A percentile compares a stretch with the other conserved stretches of the same genome.
Conservation (phyloP, 371 early-diverging fungal genomes). For the Saksenaea vasiformis region DNA sequence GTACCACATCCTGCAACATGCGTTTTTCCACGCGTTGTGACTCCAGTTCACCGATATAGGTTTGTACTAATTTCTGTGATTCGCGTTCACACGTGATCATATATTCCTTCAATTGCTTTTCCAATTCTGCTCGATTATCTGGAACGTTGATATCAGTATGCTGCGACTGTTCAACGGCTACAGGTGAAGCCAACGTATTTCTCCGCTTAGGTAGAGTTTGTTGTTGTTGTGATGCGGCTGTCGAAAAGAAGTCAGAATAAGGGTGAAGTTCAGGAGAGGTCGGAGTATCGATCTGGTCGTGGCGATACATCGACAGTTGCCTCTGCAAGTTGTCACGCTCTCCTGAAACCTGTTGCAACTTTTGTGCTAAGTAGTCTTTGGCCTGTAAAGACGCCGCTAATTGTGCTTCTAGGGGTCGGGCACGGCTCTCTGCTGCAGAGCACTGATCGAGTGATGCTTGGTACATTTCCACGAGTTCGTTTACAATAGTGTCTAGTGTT, state of each 20-base stretch:
- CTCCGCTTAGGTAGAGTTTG: constrained; percentile 12
- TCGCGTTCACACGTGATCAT: constrained; percentile 26
- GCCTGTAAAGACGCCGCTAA: constrained; percentile 34
- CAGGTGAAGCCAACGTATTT: background rate
- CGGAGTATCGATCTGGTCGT: constrained; percentile 21
- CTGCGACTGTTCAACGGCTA: too few species aligned
- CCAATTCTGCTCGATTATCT: background rate
- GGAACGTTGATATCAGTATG: background rate
- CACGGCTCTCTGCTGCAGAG: constrained; percentile 18
- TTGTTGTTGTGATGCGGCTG: background rate
- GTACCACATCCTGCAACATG: constrained; percentile 23
- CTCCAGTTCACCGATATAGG: constrained; percentile 35
- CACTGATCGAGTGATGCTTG: constrained; percentile 26
- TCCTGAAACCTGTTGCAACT: constrained; percentile 43
- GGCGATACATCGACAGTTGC: constrained; percentile 26
- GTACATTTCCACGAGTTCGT: constrained; percentile 30
- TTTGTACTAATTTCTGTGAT: constrained; percentile 32
- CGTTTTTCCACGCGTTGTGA: constrained; percentile 27
- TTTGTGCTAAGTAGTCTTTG: constrained; percentile 43
- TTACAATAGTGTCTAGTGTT: constrained; percentile 12
- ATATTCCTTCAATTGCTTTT: background rate
- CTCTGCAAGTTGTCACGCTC: constrained; percentile 40
- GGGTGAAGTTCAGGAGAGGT: constrained; percentile 21
- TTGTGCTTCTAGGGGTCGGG: constrained; percentile 23
- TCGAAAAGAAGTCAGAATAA: constrained; percentile 8